Evolutionary conservation across 768 basidiomycete genomes (phyloP), one percentile per base, ranked within the genome.

Genomic region (Agaricus subrufescens): DNA sequence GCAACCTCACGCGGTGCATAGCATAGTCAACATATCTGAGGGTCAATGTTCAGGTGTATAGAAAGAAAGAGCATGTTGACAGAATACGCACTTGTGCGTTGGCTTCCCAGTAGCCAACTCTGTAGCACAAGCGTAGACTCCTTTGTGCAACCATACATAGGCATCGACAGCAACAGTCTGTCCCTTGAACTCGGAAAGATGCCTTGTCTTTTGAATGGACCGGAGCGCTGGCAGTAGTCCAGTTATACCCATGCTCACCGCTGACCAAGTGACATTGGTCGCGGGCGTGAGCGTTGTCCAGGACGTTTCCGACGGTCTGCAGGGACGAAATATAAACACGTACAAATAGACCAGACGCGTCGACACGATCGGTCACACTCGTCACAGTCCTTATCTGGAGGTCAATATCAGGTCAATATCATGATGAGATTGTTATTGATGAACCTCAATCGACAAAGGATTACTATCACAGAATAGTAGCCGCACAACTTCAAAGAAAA

Each of bases 111-210:
- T 90, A 10, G 93, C 94, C 44, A 99, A 71, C 59, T 98, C 94
- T 10, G 89, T 83, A 46, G 96, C 89, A 72, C 97, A 99, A 0
- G 89, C 78, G 67, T 90, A 94, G 6, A 91, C 84, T 7, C 94
- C 96, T 63, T 86, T 83, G 65, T 94, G 92, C 39, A 95, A 74
- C 92, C 92, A 94, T 55, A 94, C 94, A 68, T 99, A 99, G 42
- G 86, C 95, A 73, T 98, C 96, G 40, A 98, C 86, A 0, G 91
- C 96, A 37, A 98, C 72, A 2, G 86, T 91, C 67, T 94, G 84
- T 12, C 91, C 94, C 46, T 82, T 71, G 66, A 88, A 93, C 55
- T 94, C 90, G 3, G 85, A 87, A 53, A 98, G 80, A 62, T 91
- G 87, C 56, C 76, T 82, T 56, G 80, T 82, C 53, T 80, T 82